Evolutionary conservation across 352 stramenopile species (phyloP).

Genomic region (Phytopythium boreale): DNA sequence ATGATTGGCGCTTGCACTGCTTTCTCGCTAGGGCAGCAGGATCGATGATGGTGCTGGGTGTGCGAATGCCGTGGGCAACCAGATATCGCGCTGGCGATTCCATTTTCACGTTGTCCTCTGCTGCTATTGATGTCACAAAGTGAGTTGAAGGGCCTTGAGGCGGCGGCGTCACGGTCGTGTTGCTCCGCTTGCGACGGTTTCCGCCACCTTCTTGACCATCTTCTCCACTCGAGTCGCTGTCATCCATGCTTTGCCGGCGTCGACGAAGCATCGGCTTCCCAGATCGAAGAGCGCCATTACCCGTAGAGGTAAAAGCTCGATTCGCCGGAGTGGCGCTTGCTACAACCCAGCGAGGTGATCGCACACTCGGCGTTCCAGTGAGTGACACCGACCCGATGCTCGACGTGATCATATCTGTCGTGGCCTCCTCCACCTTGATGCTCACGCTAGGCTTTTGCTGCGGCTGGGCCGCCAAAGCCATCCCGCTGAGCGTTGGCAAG

Average conservation of each 20-base stretch:
- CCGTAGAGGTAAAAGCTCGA: background rate
- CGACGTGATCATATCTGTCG: conserved; percentile 48
- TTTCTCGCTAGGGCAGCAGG: conserved; percentile 34
- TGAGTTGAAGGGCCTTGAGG: background rate
- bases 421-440: conserved; percentile 25
- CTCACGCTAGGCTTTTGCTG: background rate
- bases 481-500: background rate
- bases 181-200: conserved; percentile 64
- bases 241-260: conserved; percentile 45
- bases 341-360: background rate
- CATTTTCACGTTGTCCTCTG: background rate
- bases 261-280: conserved; percentile 34
- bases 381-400: conserved; percentile 49
- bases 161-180: conserved; percentile 32
- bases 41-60: conserved; percentile 4
- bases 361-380: conserved; percentile 23
- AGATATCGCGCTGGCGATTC: conserved; percentile 10
- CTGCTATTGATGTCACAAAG: background rate
- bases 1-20: conserved; percentile 47
- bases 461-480: background rate
- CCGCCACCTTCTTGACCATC: conserved; percentile 48
- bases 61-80: conserved; percentile 2
- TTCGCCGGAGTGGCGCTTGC: too few species aligned
- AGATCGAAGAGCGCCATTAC: conserved; percentile 1
- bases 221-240: conserved; percentile 62